These are phyloP conservation scores for Musa troglodytarum DNA, from an alignment of 176 grass and related monocot species.

Conservation along the genomic window DNA sequence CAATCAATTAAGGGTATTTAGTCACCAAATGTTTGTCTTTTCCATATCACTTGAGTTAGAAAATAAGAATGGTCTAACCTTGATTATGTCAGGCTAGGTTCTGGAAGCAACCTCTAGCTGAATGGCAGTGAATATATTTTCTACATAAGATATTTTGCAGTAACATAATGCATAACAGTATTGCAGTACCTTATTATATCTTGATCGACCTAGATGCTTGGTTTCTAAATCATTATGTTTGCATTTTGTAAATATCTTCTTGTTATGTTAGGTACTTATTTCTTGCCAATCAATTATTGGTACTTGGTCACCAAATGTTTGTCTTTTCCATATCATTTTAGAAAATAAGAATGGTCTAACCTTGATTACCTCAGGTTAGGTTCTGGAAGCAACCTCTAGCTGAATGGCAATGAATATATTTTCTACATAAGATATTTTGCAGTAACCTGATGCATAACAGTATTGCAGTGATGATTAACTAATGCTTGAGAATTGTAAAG, in stretches of 20 bases:
- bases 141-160: background rate
- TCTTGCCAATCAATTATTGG: background rate
- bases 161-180: background rate
- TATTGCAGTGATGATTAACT: background rate
- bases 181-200: background rate
- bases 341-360: background rate
- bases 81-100: background rate
- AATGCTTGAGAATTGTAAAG: background rate
- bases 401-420: background rate
- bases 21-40: conserved; percentile 4
- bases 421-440: background rate
- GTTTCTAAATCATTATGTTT: background rate
- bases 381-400: background rate
- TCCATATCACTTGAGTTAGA: background rate
- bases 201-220: background rate
- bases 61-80: too few relatives aligned
- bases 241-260: background rate
- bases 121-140: background rate
- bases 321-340: background rate
- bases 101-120: background rate
- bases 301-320: background rate
- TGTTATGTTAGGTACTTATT: background rate
- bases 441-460: background rate
- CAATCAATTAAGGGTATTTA: background rate
- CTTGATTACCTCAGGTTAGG: background rate